These are phyloP conservation scores for Pythium rhizo-oryzae DNA, from an alignment of 352 stramenopile genomes.

Conservation along the genomic window DNA sequence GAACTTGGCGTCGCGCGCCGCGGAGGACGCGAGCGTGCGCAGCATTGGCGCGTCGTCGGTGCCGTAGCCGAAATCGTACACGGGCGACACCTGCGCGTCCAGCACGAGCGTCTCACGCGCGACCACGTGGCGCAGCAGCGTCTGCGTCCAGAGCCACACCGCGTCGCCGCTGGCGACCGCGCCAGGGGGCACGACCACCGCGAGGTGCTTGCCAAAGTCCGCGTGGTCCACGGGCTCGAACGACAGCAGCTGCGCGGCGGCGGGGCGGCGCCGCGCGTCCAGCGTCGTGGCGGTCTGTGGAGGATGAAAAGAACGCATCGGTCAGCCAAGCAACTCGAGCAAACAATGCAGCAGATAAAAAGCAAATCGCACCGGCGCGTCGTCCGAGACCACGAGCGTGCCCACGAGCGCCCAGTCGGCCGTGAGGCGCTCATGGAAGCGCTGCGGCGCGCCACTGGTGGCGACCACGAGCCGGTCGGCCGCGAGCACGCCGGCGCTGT, in stretches of 20 bases:
- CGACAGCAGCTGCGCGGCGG: slow-evolving; percentile 45
- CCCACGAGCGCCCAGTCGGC: slow-evolving; percentile 46
- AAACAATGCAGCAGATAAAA: neutral
- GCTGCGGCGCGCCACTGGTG: slow-evolving; percentile 42
- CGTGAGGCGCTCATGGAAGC: slow-evolving; percentile 52
- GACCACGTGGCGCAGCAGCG: slow-evolving; percentile 42
- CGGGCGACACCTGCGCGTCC: slow-evolving; percentile 55
- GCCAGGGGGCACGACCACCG: slow-evolving; percentile 34
- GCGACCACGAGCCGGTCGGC: slow-evolving; percentile 57
- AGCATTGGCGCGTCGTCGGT: slow-evolving; percentile 41
- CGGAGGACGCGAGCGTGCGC: slow-evolving; percentile 46
- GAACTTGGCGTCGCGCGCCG: slow-evolving; percentile 33
- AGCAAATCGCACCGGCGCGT: slow-evolving; percentile 42
- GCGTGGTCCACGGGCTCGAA: slow-evolving; percentile 37
- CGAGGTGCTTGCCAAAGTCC: slow-evolving; percentile 41
- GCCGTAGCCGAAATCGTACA: slow-evolving; percentile 48
- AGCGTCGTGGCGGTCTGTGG: slow-evolving; percentile 25
- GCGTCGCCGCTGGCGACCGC: slow-evolving; percentile 41
- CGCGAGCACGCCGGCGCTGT: slow-evolving; percentile 5
- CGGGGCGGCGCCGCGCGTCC: slow-evolving; percentile 13
- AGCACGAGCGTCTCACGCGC: slow-evolving; percentile 57
- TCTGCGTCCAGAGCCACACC: slow-evolving; percentile 56
- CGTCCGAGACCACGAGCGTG: slow-evolving; percentile 56
- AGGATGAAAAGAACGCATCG: neutral
- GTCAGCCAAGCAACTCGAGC: neutral